phyloP scores from a whole-genome alignment of 768 basidiomycete genomes.

The Krasilnikovozyma curviuscula region DNA sequence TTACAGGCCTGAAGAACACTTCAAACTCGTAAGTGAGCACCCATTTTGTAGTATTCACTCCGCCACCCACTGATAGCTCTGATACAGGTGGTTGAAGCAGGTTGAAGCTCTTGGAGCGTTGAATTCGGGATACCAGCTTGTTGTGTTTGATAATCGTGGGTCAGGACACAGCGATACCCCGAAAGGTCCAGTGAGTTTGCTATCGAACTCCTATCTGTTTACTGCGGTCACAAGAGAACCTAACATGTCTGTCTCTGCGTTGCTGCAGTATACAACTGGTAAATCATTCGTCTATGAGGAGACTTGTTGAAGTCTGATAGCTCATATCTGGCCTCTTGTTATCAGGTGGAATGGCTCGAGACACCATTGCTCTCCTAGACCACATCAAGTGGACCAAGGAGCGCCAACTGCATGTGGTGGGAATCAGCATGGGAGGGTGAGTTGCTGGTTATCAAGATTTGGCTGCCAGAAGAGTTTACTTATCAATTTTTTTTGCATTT shows the following conservation, averaged over 20 bases:
- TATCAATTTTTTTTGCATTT: background rate
- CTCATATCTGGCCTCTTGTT: no score
- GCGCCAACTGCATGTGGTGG: constrained; percentile 48
- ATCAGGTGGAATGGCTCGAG: constrained; percentile 55
- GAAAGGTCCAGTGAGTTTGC: no score
- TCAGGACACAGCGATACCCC: constrained; percentile 57
- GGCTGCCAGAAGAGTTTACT: constrained; percentile 60
- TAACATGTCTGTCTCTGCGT: no score
- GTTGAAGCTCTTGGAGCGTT: constrained; percentile 9
- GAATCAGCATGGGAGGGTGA: constrained; percentile 59
- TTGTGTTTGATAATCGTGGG: constrained; percentile 71
- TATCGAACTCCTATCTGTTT: no score
- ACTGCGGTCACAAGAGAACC: no score
- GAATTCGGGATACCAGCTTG: constrained; percentile 38
- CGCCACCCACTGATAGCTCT: no score
- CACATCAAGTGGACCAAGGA: constrained; percentile 49
- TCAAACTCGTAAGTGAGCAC: no score
- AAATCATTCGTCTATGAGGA: no score
- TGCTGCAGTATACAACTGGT: constrained; percentile 53
- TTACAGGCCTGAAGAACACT: no score
- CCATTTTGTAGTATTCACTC: no score
- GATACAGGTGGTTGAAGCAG: background rate
- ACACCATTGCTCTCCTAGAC: constrained; percentile 46
- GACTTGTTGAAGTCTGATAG: no score
- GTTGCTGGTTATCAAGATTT: no score